phyloP scores from a whole-genome alignment of 2,329 filamentous ascomycete genomes.

The Cladosporium austrohemisphaericum region DNA sequence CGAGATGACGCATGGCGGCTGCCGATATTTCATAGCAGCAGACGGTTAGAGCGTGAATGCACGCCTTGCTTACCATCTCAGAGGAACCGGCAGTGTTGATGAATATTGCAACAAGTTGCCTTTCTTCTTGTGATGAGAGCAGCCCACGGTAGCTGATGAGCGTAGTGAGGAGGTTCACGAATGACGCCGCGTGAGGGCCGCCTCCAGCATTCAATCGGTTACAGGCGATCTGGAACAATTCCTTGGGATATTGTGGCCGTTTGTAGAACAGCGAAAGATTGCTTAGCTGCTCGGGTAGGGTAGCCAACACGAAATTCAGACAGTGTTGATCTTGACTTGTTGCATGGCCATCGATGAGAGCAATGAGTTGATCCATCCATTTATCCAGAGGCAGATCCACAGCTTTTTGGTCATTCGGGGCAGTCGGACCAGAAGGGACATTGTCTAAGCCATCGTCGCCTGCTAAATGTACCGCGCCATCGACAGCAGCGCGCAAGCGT shows the following conservation, averaged over 20 bases:
- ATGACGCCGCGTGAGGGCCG: conserved; percentile 11
- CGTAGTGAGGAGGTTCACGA: conserved; percentile 77
- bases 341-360: conserved; percentile 11
- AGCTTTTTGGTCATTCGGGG: conserved; percentile 9
- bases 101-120: conserved; percentile 86
- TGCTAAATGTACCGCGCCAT: conserved; percentile 18
- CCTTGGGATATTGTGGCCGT: conserved; percentile 69
- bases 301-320: conserved; percentile 83
- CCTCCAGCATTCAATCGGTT: conserved; percentile 1
- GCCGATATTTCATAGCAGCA: conserved; percentile 92
- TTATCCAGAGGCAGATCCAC: conserved; percentile 12
- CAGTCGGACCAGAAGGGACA: neutral
- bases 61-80: conserved; percentile 74
- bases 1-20: conserved; percentile 79
- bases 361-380: conserved; percentile 18
- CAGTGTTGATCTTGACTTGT: conserved; percentile 64
- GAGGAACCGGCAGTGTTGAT: conserved; percentile 65
- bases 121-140: conserved; percentile 74
- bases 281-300: conserved; percentile 80
- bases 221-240: conserved; percentile 43
- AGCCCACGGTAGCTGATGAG: conserved; percentile 70
- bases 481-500: conserved; percentile 21
- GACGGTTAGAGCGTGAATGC: conserved; percentile 90
- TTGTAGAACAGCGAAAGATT: conserved; percentile 82
- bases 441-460: conserved; percentile 9